phyloP scores from a whole-genome alignment of 1,284 basidiomycete genomes.

The Boletus calvinii region DNA sequence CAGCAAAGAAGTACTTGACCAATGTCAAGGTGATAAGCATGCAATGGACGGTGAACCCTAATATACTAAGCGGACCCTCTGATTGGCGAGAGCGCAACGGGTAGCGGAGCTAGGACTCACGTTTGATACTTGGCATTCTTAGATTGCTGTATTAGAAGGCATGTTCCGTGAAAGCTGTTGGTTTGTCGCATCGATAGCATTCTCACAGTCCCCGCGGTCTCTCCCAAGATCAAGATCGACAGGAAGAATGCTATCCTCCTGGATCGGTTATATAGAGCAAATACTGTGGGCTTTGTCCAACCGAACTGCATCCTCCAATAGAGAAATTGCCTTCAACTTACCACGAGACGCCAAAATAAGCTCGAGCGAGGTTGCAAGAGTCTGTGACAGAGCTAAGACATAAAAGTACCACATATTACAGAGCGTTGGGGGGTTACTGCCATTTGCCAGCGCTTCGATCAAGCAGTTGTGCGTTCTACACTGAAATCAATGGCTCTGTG shows the following conservation, averaged over 20 bases:
- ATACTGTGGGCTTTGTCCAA: conserved; percentile 9
- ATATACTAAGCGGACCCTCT: conserved; percentile 6
- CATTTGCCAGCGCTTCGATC: conserved; percentile 11
- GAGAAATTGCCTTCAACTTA: conserved; percentile 7
- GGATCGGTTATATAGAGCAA: conserved; percentile 24
- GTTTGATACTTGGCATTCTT: conserved; percentile 1
- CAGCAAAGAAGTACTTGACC: conserved; percentile 19
- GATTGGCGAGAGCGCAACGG: background rate
- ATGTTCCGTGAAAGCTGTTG: background rate
- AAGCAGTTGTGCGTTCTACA: conserved; percentile 18
- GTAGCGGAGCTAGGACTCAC: conserved; percentile 5
- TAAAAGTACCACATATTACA: conserved; percentile 20
- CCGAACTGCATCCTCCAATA: background rate
- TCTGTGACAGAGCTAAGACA: conserved; percentile 6
- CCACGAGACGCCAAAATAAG: conserved; percentile 21
- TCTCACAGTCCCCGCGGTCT: conserved; percentile 6
- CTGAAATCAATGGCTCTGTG: background rate
- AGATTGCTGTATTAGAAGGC: conserved; percentile 11
- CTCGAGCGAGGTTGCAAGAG: conserved; percentile 14
- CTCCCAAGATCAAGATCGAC: conserved; percentile 12
- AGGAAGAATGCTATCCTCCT: conserved; percentile 14
- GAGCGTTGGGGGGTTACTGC: conserved; percentile 13
- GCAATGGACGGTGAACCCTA: conserved; percentile 23
- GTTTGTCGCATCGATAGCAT: conserved; percentile 3
- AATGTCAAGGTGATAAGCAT: conserved; percentile 16